Conservation (phyloP, 1,284 basidiomycete species). For the Paramarasmius palmivorus region DNA sequence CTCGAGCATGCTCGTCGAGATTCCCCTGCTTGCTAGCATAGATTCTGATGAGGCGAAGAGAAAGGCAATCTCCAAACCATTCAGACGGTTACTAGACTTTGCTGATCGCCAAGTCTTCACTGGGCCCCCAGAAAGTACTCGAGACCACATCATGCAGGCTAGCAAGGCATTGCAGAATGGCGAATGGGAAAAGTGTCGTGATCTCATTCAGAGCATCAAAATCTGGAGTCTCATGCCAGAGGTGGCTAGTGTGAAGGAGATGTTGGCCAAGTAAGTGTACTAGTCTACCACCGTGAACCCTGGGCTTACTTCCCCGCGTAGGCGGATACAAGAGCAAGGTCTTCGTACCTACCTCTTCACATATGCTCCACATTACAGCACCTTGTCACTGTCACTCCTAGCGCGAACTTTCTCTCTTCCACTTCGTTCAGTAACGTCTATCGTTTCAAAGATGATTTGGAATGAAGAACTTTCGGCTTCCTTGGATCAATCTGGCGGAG, state of each 20-base stretch:
- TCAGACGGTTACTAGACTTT: constrained; percentile 94
- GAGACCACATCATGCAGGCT: constrained; percentile 99
- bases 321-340: constrained; percentile 97
- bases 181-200: constrained; percentile 95
- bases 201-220: constrained; percentile 94
- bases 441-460: constrained; percentile 99
- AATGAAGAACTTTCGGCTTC: constrained; percentile 94
- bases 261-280: constrained; percentile 80
- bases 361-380: constrained; percentile 94
- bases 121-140: constrained; percentile 96
- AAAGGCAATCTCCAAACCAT: constrained; percentile 92
- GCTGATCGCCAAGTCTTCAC: constrained; percentile 98
- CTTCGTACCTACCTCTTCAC: constrained; percentile 97
- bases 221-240: constrained; percentile 98
- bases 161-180: constrained; percentile 95
- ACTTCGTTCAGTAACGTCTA: constrained; percentile 80
- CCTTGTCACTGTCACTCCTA: constrained; percentile 86
- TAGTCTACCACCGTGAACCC: constrained; percentile 14
- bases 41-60: constrained; percentile 92
- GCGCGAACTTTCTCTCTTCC: constrained; percentile 88
- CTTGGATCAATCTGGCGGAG: constrained; percentile 85
- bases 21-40: constrained; percentile 92
- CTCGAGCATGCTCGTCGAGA: constrained; percentile 98
- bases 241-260: constrained; percentile 85
- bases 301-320: constrained; percentile 29